Percentiles rank a stretch among this genome's conserved stretches.
Conservation (phyloP, 169 alveolate species). For the Fabrea salina region DNA sequence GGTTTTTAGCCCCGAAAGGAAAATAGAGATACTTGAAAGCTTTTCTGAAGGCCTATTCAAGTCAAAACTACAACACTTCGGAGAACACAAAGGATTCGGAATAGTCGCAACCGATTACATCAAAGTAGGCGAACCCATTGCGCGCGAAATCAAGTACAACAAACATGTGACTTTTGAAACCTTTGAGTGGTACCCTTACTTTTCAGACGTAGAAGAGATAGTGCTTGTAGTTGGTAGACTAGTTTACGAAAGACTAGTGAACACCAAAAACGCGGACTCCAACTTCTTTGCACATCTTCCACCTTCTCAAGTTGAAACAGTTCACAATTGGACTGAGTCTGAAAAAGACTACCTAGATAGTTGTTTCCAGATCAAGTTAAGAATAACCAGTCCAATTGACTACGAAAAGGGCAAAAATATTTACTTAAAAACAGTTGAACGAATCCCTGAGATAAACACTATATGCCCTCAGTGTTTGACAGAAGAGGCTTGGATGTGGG, state of each 20-base stretch:
- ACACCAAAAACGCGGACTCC: not conserved
- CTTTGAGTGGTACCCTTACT: not conserved
- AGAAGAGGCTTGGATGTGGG: slow-evolving; percentile 1
- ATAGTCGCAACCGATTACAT: not conserved
- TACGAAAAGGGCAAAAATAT: not conserved
- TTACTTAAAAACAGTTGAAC: not conserved
- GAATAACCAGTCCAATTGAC: not conserved
- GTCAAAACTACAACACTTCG: no score
- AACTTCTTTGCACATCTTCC: not conserved
- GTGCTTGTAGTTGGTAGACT: not conserved
- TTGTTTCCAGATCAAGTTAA: not conserved
- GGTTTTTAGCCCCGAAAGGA: no score
- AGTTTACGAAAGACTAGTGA: not conserved
- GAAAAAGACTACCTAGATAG: not conserved
- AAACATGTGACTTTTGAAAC: not conserved
- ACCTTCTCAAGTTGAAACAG: not conserved
- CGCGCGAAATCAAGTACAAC: not conserved
- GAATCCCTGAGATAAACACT: not conserved
- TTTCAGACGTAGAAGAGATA: not conserved
- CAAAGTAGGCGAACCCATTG: not conserved
- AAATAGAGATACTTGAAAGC: no score
- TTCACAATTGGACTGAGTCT: not conserved
- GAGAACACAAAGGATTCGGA: not conserved
- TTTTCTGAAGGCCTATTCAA: no score
- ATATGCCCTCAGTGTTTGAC: not conserved